Base-by-base conservation (phyloP, 345 rosid genomes). In the Eucalyptus rudis region DNA sequence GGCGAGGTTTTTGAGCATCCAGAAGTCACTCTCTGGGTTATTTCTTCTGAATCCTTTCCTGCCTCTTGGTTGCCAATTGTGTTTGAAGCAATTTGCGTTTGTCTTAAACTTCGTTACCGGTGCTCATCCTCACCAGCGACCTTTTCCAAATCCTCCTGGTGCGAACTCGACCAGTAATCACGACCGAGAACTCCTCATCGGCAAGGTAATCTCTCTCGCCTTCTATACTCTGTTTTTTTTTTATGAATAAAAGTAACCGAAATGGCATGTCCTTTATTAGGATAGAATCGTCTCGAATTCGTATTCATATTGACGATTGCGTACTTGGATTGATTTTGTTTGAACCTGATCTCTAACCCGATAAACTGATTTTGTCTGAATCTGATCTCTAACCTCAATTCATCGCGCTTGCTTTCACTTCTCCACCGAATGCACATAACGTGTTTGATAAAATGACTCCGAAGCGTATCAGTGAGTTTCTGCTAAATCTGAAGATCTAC, bases 311-410 rank as follows among this genome's bases (percentile, higher is more conserved):
- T 9, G 27, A 24, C 6, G 29, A 56, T 56, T 56, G 29, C 13
- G 62, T 56, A 56, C 13, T 56, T 8, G 62, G 29, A 56, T 1
- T 24, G 27, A 56, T 54, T 54, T 17, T 4, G 24, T 52, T 3
- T 52, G 22, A 52, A 19, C 9, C 10, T 52, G 58, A 52, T 20
- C 58, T 56, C 51, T 49, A 49, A 49, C 16, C 51, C 16, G 6
- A 13, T 8, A 1, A 0, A 56, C 12, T 24, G 62, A 58, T 58
- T 58, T 20, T 10, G 27, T 24, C 0, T 9, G 27, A 24, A 10
- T 1, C 13, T 58, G 62, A 58, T 24, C 62, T 59, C 31, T 59
- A 27, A 27, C 29, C 66, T 2, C 2, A 59, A 27, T 15, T 59
- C 66, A 59, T 5, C 7, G n/a, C n/a, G 14, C 66, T 25, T 11